A percentile compares a stretch with the other conserved stretches of the same genome.
These are phyloP conservation scores for Xylaria sp. DNA, from an alignment of 2,329 filamentous ascomycete genomes.

Conservation along the genomic window DNA sequence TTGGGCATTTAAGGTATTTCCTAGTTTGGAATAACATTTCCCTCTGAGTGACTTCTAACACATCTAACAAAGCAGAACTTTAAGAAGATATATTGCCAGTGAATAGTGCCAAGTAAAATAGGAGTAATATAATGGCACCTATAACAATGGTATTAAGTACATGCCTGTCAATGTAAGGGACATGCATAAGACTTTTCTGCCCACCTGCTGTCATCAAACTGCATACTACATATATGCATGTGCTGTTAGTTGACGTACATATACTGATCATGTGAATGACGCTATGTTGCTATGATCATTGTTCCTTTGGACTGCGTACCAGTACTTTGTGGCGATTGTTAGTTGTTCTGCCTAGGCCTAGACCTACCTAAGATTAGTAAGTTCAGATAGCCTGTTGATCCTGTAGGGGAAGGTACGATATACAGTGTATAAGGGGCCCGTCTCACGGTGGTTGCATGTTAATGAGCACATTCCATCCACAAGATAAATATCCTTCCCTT, in stretches of 20 bases:
- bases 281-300: neutral
- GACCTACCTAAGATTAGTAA: neutral
- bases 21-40: neutral
- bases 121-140: neutral
- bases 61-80: neutral
- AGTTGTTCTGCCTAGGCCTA: neutral
- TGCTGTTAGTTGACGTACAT: neutral
- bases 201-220: neutral
- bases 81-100: neutral
- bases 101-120: neutral
- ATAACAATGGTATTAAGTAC: slow-evolving; percentile 1
- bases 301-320: neutral
- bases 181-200: neutral
- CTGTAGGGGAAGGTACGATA: neutral
- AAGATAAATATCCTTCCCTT: neutral
- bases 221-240: neutral
- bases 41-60: neutral
- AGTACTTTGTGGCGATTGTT: neutral
- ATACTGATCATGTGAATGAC: neutral
- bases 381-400: neutral
- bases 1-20: neutral
- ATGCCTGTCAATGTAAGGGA: slow-evolving; percentile 1
- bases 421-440: neutral
- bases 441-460: neutral
- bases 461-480: neutral